Percentiles rank a stretch among this genome's conserved stretches.
These are phyloP conservation scores for Penicillium cosmopolitanum DNA, from an alignment of 495 filamentous ascomycete species.

Conservation along the genomic window DNA sequence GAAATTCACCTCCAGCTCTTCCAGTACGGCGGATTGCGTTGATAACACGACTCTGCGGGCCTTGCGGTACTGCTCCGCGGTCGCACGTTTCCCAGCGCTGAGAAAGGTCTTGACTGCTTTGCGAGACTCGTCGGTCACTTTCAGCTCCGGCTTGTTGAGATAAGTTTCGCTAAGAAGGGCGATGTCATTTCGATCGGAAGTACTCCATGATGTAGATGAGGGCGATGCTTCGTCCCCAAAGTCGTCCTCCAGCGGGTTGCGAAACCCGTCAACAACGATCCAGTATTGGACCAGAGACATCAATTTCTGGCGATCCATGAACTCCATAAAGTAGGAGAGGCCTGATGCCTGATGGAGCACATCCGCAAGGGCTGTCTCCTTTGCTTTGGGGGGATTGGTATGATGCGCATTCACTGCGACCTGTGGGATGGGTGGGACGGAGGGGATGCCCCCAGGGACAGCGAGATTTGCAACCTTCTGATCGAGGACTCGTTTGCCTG, in stretches of 20 bases:
- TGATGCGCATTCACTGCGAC: conserved; percentile 41
- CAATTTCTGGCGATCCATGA: conserved; percentile 89
- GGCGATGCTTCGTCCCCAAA: conserved; percentile 68
- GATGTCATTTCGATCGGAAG: conserved; percentile 84
- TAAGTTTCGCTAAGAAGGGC: conserved; percentile 90
- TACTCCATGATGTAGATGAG: conserved; percentile 71
- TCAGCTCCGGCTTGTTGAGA: conserved; percentile 78
- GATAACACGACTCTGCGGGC: conserved; percentile 81
- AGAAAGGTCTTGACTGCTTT: conserved; percentile 76
- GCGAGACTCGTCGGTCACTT: conserved; percentile 69
- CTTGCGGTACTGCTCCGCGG: conserved; percentile 76
- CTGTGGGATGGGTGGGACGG: conserved; percentile 40
- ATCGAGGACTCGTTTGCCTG: conserved; percentile 87
- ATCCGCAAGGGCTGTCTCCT: conserved; percentile 76
- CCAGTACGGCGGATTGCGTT: conserved; percentile 80
- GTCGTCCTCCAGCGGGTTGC: conserved; percentile 95
- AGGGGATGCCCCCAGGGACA: conserved; percentile 52
- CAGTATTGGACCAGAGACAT: conserved; percentile 96
- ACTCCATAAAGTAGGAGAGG: conserved; percentile 98
- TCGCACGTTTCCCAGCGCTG: conserved; percentile 72
- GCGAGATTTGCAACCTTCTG: conserved; percentile 84
- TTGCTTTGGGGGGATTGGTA: conserved; percentile 55
- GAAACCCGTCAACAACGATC: conserved; percentile 96
- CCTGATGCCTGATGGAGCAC: conserved; percentile 86
- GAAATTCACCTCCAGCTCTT: conserved; percentile 77